Evolutionary conservation across 495 filamentous ascomycete genomes (phyloP).

Genomic region (Massariosphaeria phaeospora): DNA sequence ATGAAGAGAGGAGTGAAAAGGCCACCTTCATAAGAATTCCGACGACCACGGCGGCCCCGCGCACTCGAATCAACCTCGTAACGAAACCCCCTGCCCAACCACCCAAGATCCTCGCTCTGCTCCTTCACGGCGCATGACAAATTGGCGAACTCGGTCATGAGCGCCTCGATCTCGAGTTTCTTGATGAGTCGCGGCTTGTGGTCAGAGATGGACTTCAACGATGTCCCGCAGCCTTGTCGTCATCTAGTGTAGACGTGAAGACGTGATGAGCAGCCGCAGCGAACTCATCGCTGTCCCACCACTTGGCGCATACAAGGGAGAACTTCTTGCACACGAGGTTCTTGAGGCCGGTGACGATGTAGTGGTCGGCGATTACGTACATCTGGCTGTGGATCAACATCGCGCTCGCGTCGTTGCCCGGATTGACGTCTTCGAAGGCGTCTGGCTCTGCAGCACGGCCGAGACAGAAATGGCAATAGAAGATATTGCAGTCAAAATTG

Average conservation of each 20-base stretch:
- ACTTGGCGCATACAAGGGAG: not conserved
- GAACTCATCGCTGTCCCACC: slow-evolving; percentile 12
- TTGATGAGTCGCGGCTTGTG: slow-evolving; percentile 14
- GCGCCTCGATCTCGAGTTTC: slow-evolving; percentile 14
- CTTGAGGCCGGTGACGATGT: slow-evolving; percentile 17
- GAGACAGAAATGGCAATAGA: not conserved
- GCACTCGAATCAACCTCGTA: too few species aligned
- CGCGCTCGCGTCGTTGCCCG: not conserved
- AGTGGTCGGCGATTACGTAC: slow-evolving; percentile 26
- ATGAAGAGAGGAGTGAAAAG: too few species aligned
- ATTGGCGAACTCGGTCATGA: slow-evolving; percentile 20
- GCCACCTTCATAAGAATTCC: too few species aligned
- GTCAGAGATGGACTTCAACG: too few species aligned
- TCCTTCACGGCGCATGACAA: too few species aligned
- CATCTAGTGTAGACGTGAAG: slow-evolving; percentile 11
- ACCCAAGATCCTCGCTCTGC: too few species aligned
- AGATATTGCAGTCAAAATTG: not conserved
- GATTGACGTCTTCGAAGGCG: too few species aligned
- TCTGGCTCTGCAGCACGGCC: too few species aligned
- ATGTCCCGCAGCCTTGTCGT: too few species aligned
- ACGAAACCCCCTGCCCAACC: too few species aligned
- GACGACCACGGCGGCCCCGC: too few species aligned
- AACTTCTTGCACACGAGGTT: slow-evolving; percentile 13
- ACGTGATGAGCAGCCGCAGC: slow-evolving; percentile 1
- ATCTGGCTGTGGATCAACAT: slow-evolving; percentile 11